These are phyloP conservation scores for Hondaea fermentalgiana DNA, from an alignment of 108 stramenopile species.

Conservation along the genomic window DNA sequence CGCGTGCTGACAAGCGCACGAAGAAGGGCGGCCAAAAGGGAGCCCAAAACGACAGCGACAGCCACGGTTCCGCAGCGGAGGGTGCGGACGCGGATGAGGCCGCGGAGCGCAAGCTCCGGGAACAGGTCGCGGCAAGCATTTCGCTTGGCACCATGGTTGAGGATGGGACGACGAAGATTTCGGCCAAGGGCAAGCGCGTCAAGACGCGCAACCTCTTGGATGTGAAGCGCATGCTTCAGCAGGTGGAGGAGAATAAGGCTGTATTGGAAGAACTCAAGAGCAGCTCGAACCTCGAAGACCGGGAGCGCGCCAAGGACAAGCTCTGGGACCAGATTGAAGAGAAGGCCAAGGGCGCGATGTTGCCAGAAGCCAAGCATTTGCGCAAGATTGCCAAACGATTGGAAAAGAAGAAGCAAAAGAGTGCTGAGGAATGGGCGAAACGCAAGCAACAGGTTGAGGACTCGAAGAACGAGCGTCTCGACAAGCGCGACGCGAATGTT, in stretches of 20 bases:
- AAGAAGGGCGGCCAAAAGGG: not conserved
- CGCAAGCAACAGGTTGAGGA: not conserved
- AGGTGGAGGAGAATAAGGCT: not conserved
- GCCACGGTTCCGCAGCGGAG: not conserved
- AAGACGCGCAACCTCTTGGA: not conserved
- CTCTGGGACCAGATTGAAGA: not conserved
- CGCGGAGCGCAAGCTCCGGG: not conserved
- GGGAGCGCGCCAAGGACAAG: not conserved
- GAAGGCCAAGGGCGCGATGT: not conserved
- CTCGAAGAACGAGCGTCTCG: not conserved
- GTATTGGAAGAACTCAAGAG: not conserved
- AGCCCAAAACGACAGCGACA: not conserved
- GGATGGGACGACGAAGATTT: not conserved
- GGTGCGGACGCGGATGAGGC: not conserved
- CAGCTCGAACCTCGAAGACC: slow-evolving; percentile 16
- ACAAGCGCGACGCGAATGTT: not conserved
- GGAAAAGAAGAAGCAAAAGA: not conserved
- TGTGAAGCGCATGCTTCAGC: not conserved
- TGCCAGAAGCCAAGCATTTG: not conserved
- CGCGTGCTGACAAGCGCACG: not conserved
- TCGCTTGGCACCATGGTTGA: not conserved
- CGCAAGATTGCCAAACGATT: not conserved
- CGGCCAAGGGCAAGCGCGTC: not conserved
- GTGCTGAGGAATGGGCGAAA: not conserved
- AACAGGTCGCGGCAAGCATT: not conserved